phyloP scores from a whole-genome alignment of 2,329 filamentous ascomycete species.

The Fusarium torreyae region DNA sequence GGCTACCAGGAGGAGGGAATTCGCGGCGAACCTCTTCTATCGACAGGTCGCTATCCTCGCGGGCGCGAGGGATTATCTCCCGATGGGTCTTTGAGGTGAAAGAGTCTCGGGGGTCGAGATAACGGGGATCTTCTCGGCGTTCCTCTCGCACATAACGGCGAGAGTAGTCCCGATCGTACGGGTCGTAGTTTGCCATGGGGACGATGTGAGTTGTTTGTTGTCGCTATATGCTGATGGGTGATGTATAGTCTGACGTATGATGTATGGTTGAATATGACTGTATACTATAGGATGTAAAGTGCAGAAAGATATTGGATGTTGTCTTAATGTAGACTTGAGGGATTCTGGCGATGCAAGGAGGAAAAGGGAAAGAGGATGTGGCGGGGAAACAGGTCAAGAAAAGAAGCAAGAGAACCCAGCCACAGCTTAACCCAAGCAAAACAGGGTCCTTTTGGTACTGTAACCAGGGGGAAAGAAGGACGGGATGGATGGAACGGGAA shows the following conservation, averaged over 20 bases:
- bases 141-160: constrained; percentile 70
- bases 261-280: constrained; percentile 4
- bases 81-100: constrained; percentile 63
- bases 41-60: constrained; percentile 81
- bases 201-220: constrained; percentile 17
- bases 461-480: constrained; percentile 27
- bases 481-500: constrained; percentile 15
- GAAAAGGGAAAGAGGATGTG: constrained; percentile 29
- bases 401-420: constrained; percentile 35
- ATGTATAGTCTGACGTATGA: constrained; percentile 6
- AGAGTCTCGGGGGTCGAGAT: constrained; percentile 67
- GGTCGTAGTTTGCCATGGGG: constrained; percentile 66
- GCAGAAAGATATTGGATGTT: constrained; percentile 3
- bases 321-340: constrained; percentile 10
- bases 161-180: constrained; percentile 67
- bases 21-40: constrained; percentile 88
- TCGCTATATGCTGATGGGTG: constrained; percentile 11
- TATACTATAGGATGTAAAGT: background rate
- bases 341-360: constrained; percentile 26
- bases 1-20: constrained; percentile 78
- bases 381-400: constrained; percentile 28
- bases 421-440: constrained; percentile 33
- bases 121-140: constrained; percentile 67
- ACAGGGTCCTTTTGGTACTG: constrained; percentile 43
- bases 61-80: constrained; percentile 70